Base-by-base conservation (phyloP, 2,329 filamentous ascomycete species). In the Xylogone sp. region DNA sequence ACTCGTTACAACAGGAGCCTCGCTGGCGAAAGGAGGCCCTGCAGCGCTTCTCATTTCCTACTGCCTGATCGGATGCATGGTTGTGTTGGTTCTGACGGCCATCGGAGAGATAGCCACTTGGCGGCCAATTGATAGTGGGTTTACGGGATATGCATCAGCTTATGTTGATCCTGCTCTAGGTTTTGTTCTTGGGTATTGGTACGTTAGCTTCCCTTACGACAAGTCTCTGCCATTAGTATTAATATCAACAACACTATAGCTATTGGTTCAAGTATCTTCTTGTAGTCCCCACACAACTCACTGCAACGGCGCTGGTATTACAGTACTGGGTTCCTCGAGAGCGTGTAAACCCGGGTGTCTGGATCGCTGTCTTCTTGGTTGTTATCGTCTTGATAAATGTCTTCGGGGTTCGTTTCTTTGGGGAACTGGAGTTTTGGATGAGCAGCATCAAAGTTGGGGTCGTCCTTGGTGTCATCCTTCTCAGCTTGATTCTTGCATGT, bases 41-140 rank as follows among this genome's bases (percentile, higher is more conserved):
- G 86, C 74, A n/a, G 81, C 84, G 8, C 81, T 90, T 63, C 77
- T 90, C 59, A 86, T 90, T 66, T 83, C 84, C 6, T 90, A 89
- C 70, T 75, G 79, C 21, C 68, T 87, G 54, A 79, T 89, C 59
- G 86, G 87, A 58, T 72, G 85, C 46, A 69, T 94, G 54, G 88
- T 93, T 58, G 94, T 85, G 69, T 72, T 90, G 45, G 88, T 94
- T 60, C 91, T 93, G 87, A 84, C 84, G 52, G 85, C 82, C 50
- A 79, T 94, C 3, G 89, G 89, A 57, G 89, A 94, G 69, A 94
- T 94, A 87, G 87, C 88, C 7, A 81, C 89, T 47, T 94, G 87
- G 86, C 69, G 94, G 29, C 90, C 90, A 47, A 76, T 91, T 62
- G 81, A 82, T 51, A 83, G 86, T 65, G 88, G 88, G 59, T 94